Percentiles rank a stretch among this genome's conserved stretches.
Evolutionary conservation across 1,284 basidiomycete species (phyloP).

Genomic region (Inonotus obliquus): DNA sequence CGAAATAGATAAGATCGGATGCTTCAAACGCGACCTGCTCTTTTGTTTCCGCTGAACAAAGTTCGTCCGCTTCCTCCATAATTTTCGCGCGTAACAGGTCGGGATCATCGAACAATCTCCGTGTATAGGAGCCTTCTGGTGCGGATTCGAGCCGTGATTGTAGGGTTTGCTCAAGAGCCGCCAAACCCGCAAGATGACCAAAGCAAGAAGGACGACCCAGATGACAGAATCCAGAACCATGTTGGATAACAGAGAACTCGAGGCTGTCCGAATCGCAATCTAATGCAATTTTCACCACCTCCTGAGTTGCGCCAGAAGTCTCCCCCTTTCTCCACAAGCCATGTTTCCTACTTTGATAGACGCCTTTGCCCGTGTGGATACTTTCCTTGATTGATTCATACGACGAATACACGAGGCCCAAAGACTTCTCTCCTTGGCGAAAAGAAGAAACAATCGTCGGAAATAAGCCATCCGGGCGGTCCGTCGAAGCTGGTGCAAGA

Average conservation of each 20-base stretch:
- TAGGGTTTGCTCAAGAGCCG: constrained; percentile 82
- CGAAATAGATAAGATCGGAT: constrained; percentile 95
- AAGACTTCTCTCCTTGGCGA: constrained; percentile 67
- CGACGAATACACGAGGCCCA: constrained; percentile 99
- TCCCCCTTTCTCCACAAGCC: constrained; percentile 98
- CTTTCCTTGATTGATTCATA: constrained; percentile 81
- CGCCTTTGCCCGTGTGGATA: constrained; percentile 85
- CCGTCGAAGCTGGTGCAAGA: constrained; percentile 77
- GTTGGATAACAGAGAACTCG: constrained; percentile 90
- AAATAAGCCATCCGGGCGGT: constrained; percentile 90
- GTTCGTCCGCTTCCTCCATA: constrained; percentile 97
- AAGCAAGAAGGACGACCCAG: constrained; percentile 86
- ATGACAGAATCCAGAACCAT: constrained; percentile 93
- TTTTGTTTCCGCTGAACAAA: constrained; percentile 78
- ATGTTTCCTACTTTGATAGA: constrained; percentile 96
- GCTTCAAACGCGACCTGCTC: constrained; percentile 95
- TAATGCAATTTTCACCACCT: constrained; percentile 75
- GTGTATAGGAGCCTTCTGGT: constrained; percentile 91
- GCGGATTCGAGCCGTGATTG: constrained; percentile 69
- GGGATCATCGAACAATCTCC: constrained; percentile 80
- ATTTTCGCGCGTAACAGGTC: constrained; percentile 88
- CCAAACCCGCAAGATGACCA: constrained; percentile 69
- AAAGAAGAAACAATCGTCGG: constrained; percentile 86
- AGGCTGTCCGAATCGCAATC: constrained; percentile 96
- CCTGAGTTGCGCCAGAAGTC: constrained; percentile 91